These are phyloP conservation scores for Populus hybrid DNA, from an alignment of 441 rosid genomes.

Conservation along the genomic window DNA sequence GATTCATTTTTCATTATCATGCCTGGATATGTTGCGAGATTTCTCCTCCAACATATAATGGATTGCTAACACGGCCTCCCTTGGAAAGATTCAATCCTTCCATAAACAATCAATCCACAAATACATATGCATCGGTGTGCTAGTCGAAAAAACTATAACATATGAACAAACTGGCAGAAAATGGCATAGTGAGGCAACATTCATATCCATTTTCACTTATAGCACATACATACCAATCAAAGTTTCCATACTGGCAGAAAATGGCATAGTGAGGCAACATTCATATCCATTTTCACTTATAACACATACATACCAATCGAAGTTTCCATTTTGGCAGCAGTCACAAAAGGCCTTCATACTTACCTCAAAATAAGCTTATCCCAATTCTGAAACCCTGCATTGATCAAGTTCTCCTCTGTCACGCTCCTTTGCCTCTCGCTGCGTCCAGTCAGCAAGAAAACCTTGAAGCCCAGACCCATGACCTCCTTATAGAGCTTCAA, in stretches of 20 bases:
- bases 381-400: constrained; percentile 74
- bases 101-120: not conserved
- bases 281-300: not conserved
- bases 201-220: not conserved
- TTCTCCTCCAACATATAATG: not conserved
- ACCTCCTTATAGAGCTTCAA: constrained; percentile 70
- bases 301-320: not conserved
- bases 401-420: constrained; percentile 63
- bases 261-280: not conserved
- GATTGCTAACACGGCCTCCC: not conserved
- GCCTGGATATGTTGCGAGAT: not conserved
- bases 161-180: not conserved
- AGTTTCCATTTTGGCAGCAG: not conserved
- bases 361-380: constrained; percentile 91
- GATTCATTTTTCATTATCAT: not conserved
- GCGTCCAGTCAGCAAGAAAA: constrained; percentile 82
- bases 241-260: not conserved
- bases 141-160: not conserved
- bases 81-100: not conserved
- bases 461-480: constrained; percentile 62
- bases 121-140: not conserved
- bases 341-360: constrained; percentile 3
- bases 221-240: not conserved
- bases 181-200: not conserved
- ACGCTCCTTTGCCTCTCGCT: constrained; percentile 55